Percentiles rank a stretch among this genome's conserved stretches.
Conservation (phyloP, 169 alveolate species). For the Pseudocohnilembus persalinus region DNA sequence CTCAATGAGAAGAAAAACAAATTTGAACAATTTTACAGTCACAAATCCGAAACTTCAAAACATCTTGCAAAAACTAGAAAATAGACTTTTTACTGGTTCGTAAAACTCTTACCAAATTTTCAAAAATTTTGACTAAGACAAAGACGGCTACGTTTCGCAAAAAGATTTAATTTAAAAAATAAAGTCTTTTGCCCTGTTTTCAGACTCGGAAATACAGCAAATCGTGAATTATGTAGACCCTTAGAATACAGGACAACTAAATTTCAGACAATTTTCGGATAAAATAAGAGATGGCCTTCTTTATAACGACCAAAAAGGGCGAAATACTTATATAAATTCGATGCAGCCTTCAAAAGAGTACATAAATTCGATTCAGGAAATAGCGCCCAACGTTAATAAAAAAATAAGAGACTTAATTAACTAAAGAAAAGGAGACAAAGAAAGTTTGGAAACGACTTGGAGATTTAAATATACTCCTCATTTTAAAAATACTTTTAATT, state of each 20-base stretch:
- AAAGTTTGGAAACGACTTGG: not conserved
- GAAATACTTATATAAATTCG: not conserved
- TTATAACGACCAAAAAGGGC: constrained; percentile 3
- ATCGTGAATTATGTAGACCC: constrained; percentile 10
- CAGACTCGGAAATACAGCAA: constrained; percentile 10
- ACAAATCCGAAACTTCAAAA: not conserved
- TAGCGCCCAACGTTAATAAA: not conserved
- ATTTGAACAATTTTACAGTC: not conserved
- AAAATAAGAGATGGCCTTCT: constrained; percentile 17
- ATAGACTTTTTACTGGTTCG: constrained; percentile 32
- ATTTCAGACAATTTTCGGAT: constrained; percentile 2
- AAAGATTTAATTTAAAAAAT: constrained; percentile 17
- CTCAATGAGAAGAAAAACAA: not conserved
- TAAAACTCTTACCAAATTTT: constrained; percentile 24
- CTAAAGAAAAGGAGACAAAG: not conserved
- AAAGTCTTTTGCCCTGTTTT: not conserved
- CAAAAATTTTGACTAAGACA: constrained; percentile 40
- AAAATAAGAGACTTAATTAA: not conserved
- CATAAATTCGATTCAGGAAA: not conserved
- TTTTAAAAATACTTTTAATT: not conserved
- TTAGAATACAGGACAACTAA: not conserved
- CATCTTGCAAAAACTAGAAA: constrained; percentile 32
- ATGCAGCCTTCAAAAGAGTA: not conserved
- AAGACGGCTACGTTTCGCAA: constrained; percentile 33
- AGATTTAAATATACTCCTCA: not conserved